These are phyloP conservation scores for Grosmannia huntii DNA, from an alignment of 2,329 filamentous ascomycete species.

Conservation along the genomic window DNA sequence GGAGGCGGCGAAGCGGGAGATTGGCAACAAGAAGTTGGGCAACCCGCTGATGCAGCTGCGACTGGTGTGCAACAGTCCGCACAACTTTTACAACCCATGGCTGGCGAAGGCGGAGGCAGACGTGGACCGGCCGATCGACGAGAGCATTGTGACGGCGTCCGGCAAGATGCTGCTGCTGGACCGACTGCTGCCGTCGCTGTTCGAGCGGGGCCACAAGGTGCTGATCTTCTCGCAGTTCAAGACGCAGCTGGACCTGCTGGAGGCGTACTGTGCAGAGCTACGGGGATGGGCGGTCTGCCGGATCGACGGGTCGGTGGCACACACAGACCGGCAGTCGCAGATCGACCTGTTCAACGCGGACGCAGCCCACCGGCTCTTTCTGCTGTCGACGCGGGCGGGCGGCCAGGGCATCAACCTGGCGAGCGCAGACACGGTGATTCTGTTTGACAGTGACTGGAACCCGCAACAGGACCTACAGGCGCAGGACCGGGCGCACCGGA, in stretches of 20 bases:
- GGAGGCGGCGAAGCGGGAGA: slow-evolving; percentile 72
- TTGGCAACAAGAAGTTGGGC: slow-evolving; percentile 81
- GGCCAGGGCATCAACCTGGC: slow-evolving; percentile 93
- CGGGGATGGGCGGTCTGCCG: slow-evolving; percentile 72
- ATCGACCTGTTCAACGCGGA: slow-evolving; percentile 58
- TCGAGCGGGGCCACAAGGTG: slow-evolving; percentile 70
- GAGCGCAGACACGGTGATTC: slow-evolving; percentile 79
- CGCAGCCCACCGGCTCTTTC: slow-evolving; percentile 58
- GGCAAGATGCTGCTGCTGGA: slow-evolving; percentile 96
- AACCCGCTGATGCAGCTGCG: slow-evolving; percentile 89
- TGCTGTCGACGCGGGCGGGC: slow-evolving; percentile 81
- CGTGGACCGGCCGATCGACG: slow-evolving; percentile 46
- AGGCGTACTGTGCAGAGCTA: slow-evolving; percentile 72
- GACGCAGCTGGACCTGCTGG: slow-evolving; percentile 79
- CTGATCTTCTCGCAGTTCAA: slow-evolving; percentile 97
- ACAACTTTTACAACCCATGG: slow-evolving; percentile 96
- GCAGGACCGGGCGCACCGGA: slow-evolving; percentile 88
- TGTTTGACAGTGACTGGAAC: slow-evolving; percentile 87
- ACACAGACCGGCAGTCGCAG: slow-evolving; percentile 55
- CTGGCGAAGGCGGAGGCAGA: slow-evolving; percentile 27
- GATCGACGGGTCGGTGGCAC: slow-evolving; percentile 78
- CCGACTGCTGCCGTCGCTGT: slow-evolving; percentile 63
- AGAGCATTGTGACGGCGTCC: slow-evolving; percentile 71
- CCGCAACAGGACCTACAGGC: slow-evolving; percentile 95
- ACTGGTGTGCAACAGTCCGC: slow-evolving; percentile 82